Evolutionary conservation across 225 moss, liverwort and hornwort genomes (phyloP).

Genomic region (Lunularia cruciata): DNA sequence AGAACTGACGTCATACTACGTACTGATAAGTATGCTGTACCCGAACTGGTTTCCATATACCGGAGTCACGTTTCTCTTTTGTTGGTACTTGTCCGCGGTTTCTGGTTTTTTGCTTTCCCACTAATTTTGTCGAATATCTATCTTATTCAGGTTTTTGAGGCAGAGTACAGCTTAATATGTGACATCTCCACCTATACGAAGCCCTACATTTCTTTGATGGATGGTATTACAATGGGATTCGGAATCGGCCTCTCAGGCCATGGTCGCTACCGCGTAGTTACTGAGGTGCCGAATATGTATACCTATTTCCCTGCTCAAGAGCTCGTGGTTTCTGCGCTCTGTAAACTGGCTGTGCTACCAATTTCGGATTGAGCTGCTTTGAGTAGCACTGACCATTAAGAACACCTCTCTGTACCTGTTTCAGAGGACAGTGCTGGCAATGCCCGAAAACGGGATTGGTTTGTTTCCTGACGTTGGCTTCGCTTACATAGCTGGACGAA

Average conservation of each 20-base stretch:
- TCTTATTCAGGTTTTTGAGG: conserved; percentile 64
- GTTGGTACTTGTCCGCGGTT: no score
- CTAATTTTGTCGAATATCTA: not conserved
- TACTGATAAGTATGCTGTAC: not conserved
- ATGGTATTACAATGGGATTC: conserved; percentile 95
- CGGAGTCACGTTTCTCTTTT: no score
- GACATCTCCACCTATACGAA: conserved; percentile 80
- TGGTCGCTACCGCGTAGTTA: conserved; percentile 80
- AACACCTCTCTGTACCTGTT: conserved; percentile 7
- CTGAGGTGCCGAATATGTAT: conserved; percentile 53
- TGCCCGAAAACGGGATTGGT: conserved; percentile 97
- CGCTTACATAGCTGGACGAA: conserved; percentile 66
- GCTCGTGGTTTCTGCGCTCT: not conserved
- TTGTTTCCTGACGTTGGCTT: conserved; percentile 98
- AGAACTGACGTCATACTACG: not conserved
- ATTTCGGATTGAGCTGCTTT: not conserved
- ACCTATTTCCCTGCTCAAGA: not conserved
- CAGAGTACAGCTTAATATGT: conserved; percentile 92
- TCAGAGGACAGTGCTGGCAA: conserved; percentile 87
- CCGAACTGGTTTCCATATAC: not conserved
- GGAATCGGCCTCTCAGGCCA: conserved; percentile 93
- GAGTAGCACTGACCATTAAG: not conserved
- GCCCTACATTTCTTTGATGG: conserved; percentile 92
- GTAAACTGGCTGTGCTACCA: no score
- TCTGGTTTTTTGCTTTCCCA: not conserved